Conservation (phyloP, 257 asterid species). For the Cinchona pubescens region DNA sequence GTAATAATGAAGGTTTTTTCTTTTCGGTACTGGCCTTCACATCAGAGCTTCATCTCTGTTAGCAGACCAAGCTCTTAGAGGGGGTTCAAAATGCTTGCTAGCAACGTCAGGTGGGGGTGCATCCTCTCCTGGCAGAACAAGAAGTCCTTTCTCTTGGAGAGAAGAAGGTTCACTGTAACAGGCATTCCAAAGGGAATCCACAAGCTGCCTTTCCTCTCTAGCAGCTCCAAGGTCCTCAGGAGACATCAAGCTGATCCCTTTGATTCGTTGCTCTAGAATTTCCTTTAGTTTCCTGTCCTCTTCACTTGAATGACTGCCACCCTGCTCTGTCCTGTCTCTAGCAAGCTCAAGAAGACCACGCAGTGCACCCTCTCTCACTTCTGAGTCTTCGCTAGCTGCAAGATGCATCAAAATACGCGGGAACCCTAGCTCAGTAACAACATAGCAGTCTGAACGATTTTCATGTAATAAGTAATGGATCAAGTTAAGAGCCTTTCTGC, state of each 20-base stretch:
- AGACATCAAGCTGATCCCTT: conserved; percentile 58
- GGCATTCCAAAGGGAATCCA: conserved; percentile 75
- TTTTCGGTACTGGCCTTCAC: conserved; percentile 33
- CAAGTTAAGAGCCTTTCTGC: conserved; percentile 89
- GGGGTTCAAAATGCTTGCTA: conserved; percentile 69
- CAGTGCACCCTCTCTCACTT: conserved; percentile 83
- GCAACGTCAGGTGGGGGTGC: conserved; percentile 85
- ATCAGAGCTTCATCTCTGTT: conserved; percentile 39
- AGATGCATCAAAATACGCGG: conserved; percentile 68
- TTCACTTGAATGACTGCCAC: conserved; percentile 23
- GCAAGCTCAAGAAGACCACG: conserved; percentile 70
- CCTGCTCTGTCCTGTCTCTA: conserved; percentile 31
- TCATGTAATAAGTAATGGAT: conserved; percentile 56
- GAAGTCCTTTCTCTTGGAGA: conserved; percentile 68
- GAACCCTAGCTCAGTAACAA: conserved; percentile 60
- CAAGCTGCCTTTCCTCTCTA: conserved; percentile 72
- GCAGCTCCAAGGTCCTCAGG: conserved; percentile 75
- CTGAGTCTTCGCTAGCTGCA: conserved; percentile 67
- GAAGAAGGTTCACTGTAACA: conserved; percentile 65
- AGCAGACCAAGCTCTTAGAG: conserved; percentile 80
- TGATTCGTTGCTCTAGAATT: conserved; percentile 56
- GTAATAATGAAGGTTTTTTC: conserved; percentile 53
- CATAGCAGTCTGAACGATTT: conserved; percentile 51
- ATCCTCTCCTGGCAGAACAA: conserved; percentile 76
- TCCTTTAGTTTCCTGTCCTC: conserved; percentile 65